phyloP scores from a whole-genome alignment of 768 basidiomycete species.

The Podaxis rugospora region DNA sequence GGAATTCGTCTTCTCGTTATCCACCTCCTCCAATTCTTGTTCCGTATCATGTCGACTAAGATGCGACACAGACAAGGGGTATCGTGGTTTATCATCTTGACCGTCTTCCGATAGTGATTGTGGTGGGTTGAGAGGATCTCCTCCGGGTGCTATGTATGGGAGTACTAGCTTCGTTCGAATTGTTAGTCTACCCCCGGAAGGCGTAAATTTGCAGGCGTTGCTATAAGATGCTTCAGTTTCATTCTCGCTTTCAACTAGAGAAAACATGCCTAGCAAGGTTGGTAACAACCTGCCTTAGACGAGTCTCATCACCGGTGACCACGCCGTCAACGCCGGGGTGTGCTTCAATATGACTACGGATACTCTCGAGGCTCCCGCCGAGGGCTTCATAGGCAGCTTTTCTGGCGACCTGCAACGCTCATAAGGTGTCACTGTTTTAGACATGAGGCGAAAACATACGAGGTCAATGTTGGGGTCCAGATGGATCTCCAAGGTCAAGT shows the following conservation, averaged over 20 bases:
- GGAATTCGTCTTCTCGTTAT: conserved; percentile 21
- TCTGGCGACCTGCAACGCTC: conserved; percentile 45
- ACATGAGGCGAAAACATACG: conserved; percentile 28
- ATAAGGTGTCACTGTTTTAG: background rate
- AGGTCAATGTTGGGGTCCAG: conserved; percentile 66
- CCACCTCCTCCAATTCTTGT: conserved; percentile 12
- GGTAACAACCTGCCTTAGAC: conserved; percentile 76
- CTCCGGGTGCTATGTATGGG: conserved; percentile 20
- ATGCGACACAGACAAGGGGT: conserved; percentile 1
- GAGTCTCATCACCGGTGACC: conserved; percentile 81
- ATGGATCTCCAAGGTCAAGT: conserved; percentile 61
- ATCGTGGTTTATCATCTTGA: conserved; percentile 1
- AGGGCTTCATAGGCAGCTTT: conserved; percentile 55
- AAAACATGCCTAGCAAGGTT: conserved; percentile 67
- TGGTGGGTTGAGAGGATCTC: conserved; percentile 16
- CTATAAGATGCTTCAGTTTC: conserved; percentile 24
- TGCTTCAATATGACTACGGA: conserved; percentile 35
- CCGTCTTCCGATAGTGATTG: conserved; percentile 1
- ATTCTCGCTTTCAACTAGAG: background rate
- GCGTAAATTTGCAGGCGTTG: conserved; percentile 81
- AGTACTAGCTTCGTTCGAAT: conserved; percentile 62
- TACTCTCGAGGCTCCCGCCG: conserved; percentile 41
- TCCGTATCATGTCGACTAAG: conserved; percentile 9
- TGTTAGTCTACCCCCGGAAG: conserved; percentile 59
- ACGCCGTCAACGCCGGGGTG: conserved; percentile 55